Base-by-base conservation (phyloP, 2,329 filamentous ascomycete genomes). In the Pestalotiopsis sp. region DNA sequence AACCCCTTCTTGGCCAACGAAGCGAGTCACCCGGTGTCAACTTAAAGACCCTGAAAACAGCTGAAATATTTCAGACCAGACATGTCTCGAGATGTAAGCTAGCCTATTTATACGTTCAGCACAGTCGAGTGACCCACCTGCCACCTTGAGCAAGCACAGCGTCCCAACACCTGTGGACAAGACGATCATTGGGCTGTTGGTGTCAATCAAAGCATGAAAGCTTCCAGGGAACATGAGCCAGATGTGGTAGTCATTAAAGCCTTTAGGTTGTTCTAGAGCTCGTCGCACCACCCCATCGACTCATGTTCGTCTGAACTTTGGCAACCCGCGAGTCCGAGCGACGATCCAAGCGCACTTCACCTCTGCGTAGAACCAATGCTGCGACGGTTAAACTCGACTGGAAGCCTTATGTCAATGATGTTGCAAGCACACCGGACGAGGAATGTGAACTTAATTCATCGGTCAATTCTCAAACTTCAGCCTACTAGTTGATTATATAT, bases 1-100 rank as follows among this genome's bases (percentile, higher is more conserved):
- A 39, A n/a, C 38, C 59, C 31, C 59, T 38, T 62, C 31, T 39
- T 4, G 59, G 59, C n/a, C 27, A 39, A 39, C 12, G 14, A 62
- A n/a, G 59, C 59, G 59, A 62, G 31, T 39, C 9, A 5, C 38
- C 3, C 13, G 17, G 12, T 39, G 27, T 36, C 27, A 27, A 39
- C 17, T 14, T 36, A 17, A 14, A 36, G 17, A 36, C 20, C 27
- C 27, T 52, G 45, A 52, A 52, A 17, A n/a, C 17, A 52, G 17
- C 45, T 62, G 59, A 36, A 62, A 62, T n/a, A 62, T 27, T 59
- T 59, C 23, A 27, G 25, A 20, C 59, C 27, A 62, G 27, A 62
- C 59, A 36, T 20, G 59, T 20, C 31, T 39, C 31, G 31, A 9
- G 57, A 13, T 62, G 9, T 12, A 62, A 11, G 17, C 20, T 20